A percentile compares a stretch with the other conserved stretches of the same genome.
phyloP scores from a whole-genome alignment of 176 grass and related monocot genomes.

The Poa annua region DNA sequence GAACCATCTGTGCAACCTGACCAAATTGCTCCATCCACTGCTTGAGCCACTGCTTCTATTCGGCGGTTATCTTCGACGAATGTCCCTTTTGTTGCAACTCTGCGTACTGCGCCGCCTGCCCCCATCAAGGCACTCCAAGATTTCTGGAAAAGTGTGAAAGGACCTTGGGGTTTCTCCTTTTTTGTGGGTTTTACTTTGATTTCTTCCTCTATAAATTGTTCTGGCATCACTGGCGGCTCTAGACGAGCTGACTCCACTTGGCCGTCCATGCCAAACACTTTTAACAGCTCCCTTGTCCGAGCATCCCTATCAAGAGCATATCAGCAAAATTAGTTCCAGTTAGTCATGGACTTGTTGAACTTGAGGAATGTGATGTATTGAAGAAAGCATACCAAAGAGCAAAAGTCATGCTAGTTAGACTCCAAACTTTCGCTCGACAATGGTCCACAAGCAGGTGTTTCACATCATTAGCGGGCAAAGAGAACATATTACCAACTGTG shows the following conservation, averaged over 20 bases:
- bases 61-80: conserved; percentile 80
- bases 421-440: conserved; percentile 82
- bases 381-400: conserved; percentile 75
- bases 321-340: conserved; percentile 8
- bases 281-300: conserved; percentile 76
- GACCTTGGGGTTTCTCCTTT: conserved; percentile 74
- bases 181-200: conserved; percentile 82
- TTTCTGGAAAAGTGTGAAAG: conserved; percentile 78
- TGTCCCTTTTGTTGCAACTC: conserved; percentile 83
- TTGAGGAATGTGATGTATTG: conserved; percentile 21
- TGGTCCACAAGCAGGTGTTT: conserved; percentile 75
- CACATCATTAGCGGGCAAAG: conserved; percentile 74
- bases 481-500: conserved; percentile 65
- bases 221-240: conserved; percentile 61
- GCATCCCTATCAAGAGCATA: conserved; percentile 75
- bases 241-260: conserved; percentile 61
- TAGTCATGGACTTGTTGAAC: not conserved
- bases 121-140: conserved; percentile 91
- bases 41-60: conserved; percentile 66
- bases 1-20: conserved; percentile 91
- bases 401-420: conserved; percentile 68
- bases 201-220: conserved; percentile 83
- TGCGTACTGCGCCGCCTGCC: conserved; percentile 77
- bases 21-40: conserved; percentile 85
- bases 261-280: conserved; percentile 87